Evolutionary conservation across 257 asterid species (phyloP).

Genomic region (Solanum medicagineum): DNA sequence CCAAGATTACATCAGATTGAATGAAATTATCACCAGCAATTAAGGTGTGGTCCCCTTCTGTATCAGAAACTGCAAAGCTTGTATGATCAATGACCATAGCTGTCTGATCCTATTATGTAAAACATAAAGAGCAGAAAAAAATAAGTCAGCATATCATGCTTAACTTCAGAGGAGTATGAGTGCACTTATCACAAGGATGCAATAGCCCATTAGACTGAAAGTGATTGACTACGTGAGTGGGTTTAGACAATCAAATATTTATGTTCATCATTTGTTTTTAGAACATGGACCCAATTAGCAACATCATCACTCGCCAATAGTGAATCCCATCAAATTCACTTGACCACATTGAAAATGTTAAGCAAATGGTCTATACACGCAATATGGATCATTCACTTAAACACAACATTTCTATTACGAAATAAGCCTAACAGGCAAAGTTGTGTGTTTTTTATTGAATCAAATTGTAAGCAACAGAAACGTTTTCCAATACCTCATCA

Average conservation of each 20-base stretch:
- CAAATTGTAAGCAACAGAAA: not conserved
- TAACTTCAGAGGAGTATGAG: not conserved
- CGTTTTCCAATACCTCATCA: constrained; percentile 47
- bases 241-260: not conserved
- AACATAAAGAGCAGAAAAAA: not conserved
- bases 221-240: not conserved
- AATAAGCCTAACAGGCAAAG: not conserved
- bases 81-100: constrained; percentile 64
- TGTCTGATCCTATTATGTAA: constrained; percentile 39
- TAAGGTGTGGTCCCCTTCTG: constrained; percentile 66
- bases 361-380: not conserved
- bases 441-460: not conserved
- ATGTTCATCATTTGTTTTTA: not conserved
- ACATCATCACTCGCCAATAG: not conserved
- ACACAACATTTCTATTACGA: not conserved
- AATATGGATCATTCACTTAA: not conserved
- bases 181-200: not conserved
- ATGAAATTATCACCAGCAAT: constrained; percentile 57
- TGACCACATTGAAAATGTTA: not conserved
- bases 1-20: constrained; percentile 54
- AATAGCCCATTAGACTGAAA: not conserved
- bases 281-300: not conserved
- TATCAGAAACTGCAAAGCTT: constrained; percentile 51
- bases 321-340: not conserved
- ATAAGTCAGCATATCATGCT: not conserved